Evolutionary conservation across 1,284 basidiomycete genomes (phyloP).

Genomic region (Naganishia liquefaciens): DNA sequence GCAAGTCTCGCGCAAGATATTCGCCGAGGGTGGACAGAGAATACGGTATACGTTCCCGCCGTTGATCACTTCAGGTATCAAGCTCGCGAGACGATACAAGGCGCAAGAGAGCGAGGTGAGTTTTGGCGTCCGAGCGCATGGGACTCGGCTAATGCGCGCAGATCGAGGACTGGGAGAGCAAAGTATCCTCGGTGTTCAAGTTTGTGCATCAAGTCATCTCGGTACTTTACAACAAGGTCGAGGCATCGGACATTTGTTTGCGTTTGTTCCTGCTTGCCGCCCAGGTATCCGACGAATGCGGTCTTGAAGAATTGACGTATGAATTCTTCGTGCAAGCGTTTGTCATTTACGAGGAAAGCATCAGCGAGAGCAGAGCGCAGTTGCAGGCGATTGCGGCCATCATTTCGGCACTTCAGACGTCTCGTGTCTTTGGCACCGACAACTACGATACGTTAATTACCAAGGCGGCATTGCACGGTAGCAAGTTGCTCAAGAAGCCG

Average conservation of each 20-base stretch:
- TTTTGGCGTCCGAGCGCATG: neutral
- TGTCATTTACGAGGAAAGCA: conserved; percentile 91
- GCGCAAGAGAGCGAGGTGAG: conserved; percentile 58
- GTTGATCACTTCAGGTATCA: conserved; percentile 84
- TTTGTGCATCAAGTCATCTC: conserved; percentile 88
- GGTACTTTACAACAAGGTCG: conserved; percentile 85
- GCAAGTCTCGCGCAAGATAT: conserved; percentile 82
- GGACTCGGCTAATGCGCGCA: conserved; percentile 45
- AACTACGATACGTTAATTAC: conserved; percentile 95
- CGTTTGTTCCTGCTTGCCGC: conserved; percentile 91
- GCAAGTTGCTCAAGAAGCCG: conserved; percentile 91
- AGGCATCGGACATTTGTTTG: conserved; percentile 82
- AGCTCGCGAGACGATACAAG: conserved; percentile 84
- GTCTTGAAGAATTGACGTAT: conserved; percentile 89
- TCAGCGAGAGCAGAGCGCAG: conserved; percentile 87
- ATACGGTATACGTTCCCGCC: conserved; percentile 94
- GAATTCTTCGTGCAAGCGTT: conserved; percentile 95
- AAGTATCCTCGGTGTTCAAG: conserved; percentile 80
- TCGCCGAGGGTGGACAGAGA: conserved; percentile 84
- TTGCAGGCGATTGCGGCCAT: conserved; percentile 89
- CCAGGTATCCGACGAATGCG: conserved; percentile 87
- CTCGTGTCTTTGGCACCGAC: conserved; percentile 80
- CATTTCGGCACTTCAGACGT: conserved; percentile 79
- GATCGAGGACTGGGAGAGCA: conserved; percentile 80
- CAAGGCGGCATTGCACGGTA: conserved; percentile 90